Base-by-base conservation (phyloP, 2,329 filamentous ascomycete species). In the Phyllosticta citribraziliensis region DNA sequence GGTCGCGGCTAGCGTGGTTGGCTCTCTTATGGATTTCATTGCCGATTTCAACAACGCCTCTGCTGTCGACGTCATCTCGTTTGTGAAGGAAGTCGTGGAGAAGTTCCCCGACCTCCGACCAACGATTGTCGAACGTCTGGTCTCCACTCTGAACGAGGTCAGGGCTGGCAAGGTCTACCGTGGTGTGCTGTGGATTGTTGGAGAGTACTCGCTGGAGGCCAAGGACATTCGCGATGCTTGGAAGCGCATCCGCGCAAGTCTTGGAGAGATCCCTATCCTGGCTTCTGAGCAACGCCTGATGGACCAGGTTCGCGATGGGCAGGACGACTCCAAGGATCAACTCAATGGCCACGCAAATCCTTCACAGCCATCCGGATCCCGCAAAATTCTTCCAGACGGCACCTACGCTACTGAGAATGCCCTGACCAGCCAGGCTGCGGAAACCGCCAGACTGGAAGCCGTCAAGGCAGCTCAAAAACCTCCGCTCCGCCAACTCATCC, bases 11-110 rank as follows among this genome's bases (percentile, higher is more conserved):
- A 97, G 91, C 71, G 94, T 99, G 17, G 94, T 99, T 60, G 94
- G 94, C 66, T 84, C 97, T 53, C 83, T 99, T 59, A 99, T 99
- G 94, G 94, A 99, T 75, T 97, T 97, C 73, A 97, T 99, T 70
- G 91, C 89, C 57, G 94, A 99, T 74, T 97, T 97, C 74, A 97
- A 96, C 80, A 97, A 96, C 71, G 88, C 89, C 53, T 96, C 93
- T 1, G 94, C 94, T 1, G 90, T 99, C 30, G 94, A 99, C 74
- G 93, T 99, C 59, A 97, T 99, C 71, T 92, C 91, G 60, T 99
- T 99, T 71, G 92, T 99, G 65, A 99, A 99, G 77, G 94, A 99
- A 74, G 94, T 99, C 3, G 93, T 97, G 6, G 94, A 99, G 77
- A 96, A 96, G 71, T 99, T 97, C 79, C 94, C 94, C 8, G 86